Base-by-base conservation (phyloP, 371 early-diverging fungal genomes). In the Neoconidiobolus thromboides region DNA sequence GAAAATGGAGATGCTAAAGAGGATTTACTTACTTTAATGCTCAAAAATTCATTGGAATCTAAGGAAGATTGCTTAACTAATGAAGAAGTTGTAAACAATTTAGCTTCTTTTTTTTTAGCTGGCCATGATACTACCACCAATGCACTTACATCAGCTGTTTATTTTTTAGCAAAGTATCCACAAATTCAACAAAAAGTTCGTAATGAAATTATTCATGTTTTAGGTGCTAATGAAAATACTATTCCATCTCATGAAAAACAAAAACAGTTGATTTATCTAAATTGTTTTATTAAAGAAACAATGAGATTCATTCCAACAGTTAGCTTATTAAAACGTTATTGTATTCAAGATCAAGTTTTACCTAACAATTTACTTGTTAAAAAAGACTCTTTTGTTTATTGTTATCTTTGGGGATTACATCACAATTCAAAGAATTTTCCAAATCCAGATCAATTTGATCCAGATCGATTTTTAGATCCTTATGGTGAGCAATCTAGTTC, bases 401-500 rank as follows among this genome's bases (percentile, higher is more conserved):
- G 15, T 5, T 12, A 38, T 6, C 3, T 41, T 3, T 55, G 55
- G 55, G 40, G 4, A 14, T 5, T 41, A 5, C 55, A 55, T 41
- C 55, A 55, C 55, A 12, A 55, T 5, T 3, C 3, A 9, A 42
- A 55, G 14, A 14, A 37, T 14, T 55, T 7, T 42, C 40, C 26
- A 3, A 36, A 55, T 6, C 55, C 55, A 3, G 26, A 40, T 36
- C 10, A 14, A 41, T 55, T 55, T 40, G 5, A 6, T 41, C 55
- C 55, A 12, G 41, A 55, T 12, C 55, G 55, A 3, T 55, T 55
- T 42, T 3, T 12, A 3, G 12, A 55, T 38, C 5, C 55, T 6
- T 46, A 46, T n/a, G 46, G 46, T 46, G 12, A 5, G 87, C 89
- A 65, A 65, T 68, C 57, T 76, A 77, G 50, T 74, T 75, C 1